These are phyloP conservation scores for Blastocystis hominis DNA, from an alignment of 352 stramenopile species.

Conservation along the genomic window DNA sequence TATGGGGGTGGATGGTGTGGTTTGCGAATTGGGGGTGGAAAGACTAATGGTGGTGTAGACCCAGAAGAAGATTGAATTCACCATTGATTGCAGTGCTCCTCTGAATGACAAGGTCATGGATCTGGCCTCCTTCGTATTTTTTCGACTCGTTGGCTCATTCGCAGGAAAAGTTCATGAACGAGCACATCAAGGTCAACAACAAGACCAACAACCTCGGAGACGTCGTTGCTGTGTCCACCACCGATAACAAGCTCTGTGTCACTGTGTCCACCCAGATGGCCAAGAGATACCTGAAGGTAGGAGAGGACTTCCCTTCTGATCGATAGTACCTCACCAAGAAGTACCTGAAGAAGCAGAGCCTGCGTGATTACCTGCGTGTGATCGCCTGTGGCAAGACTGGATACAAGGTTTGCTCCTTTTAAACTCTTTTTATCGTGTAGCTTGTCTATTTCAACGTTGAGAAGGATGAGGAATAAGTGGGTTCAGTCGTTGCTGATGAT, in stretches of 20 bases:
- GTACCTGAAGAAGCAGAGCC: constrained; percentile 99
- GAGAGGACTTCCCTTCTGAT: background rate
- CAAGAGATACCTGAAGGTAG: constrained; percentile 80
- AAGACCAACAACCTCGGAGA: constrained; percentile 90
- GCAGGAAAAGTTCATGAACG: constrained; percentile 92
- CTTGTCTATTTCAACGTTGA: constrained; percentile 50
- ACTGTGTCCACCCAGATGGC: constrained; percentile 86
- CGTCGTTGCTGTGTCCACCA: constrained; percentile 83
- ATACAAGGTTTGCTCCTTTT: constrained; percentile 79
- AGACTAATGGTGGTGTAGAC: constrained; percentile 6
- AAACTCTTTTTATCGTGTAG: background rate
- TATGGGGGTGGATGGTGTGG: background rate
- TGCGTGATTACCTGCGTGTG: constrained; percentile 98
- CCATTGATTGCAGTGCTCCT: constrained; percentile 83
- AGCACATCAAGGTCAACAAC: constrained; percentile 96
- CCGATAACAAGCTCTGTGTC: constrained; percentile 91
- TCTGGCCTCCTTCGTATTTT: constrained; percentile 80
- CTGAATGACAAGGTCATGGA: constrained; percentile 98
- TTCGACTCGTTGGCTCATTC: background rate
- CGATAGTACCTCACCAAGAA: constrained; percentile 94
- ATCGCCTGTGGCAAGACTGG: constrained; percentile 94
- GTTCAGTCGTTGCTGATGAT: constrained; percentile 37
- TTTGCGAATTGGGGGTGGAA: background rate
- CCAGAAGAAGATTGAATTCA: constrained; percentile 72
- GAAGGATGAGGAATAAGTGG: constrained; percentile 44